Evolutionary conservation across 805 yeast species (phyloP).

Genomic region (Ogataea salicorniae): DNA sequence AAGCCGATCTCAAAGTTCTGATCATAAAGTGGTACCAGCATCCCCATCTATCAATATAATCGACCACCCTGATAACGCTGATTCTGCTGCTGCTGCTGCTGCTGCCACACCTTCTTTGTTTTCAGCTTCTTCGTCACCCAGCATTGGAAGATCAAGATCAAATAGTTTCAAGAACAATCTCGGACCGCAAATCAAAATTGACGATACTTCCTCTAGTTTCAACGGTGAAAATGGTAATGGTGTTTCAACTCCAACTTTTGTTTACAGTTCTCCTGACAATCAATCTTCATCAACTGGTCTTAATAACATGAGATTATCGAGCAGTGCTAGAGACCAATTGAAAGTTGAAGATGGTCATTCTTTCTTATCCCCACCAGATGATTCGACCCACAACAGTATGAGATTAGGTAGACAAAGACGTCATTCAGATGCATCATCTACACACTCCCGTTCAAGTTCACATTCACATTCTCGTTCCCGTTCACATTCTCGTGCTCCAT

Average conservation of each 20-base stretch:
- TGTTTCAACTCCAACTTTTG: conserved; percentile 8
- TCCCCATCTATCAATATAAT: conserved; percentile 21
- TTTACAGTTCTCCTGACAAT: conserved; percentile 2
- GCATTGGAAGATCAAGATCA: conserved; percentile 28
- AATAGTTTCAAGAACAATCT: conserved; percentile 16
- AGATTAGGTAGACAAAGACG: conserved; percentile 37
- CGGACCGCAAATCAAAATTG: conserved; percentile 22
- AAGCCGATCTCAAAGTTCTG: not conserved
- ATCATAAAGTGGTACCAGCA: not conserved
- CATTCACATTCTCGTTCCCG: conserved; percentile 19
- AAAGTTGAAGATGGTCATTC: conserved; percentile 31
- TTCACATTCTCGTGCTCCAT: conserved; percentile 24
- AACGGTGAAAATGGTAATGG: not conserved
- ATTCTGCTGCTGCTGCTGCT: conserved; percentile 48
- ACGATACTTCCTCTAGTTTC: conserved; percentile 14
- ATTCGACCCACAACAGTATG: conserved; percentile 26
- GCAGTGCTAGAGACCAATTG: not conserved
- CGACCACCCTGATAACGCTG: conserved; percentile 36
- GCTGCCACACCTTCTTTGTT: conserved; percentile 53
- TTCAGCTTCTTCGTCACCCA: conserved; percentile 41
- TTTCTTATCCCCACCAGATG: conserved; percentile 26
- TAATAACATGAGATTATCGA: conserved; percentile 9
- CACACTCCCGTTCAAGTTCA: conserved; percentile 33
- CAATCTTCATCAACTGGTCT: not conserved
- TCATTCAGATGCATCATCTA: conserved; percentile 19